Conservation (phyloP, 257 asterid genomes). For the Cinchona pubescens region DNA sequence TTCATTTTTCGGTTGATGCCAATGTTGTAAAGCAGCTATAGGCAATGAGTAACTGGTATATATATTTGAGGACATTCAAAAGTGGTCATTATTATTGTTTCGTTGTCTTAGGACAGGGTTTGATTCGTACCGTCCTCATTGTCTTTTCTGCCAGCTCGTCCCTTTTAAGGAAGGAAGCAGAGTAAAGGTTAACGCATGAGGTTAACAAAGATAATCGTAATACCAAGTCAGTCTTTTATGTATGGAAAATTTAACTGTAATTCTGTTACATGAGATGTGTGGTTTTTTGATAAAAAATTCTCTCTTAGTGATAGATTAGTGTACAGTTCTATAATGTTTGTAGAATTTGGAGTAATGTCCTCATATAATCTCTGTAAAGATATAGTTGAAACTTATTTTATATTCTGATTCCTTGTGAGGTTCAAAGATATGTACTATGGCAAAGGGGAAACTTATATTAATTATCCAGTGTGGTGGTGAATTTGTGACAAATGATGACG, state of each 20-base stretch:
- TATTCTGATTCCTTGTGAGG: constrained; percentile 24
- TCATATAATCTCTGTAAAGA: background rate
- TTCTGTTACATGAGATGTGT: background rate
- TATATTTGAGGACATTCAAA: background rate
- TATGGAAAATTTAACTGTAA: too few species aligned
- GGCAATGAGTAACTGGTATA: background rate
- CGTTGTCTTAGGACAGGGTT: background rate
- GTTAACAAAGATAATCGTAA: too few species aligned
- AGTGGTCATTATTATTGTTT: background rate
- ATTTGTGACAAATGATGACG: constrained; percentile 61
- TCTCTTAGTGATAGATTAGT: background rate
- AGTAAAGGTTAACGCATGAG: background rate
- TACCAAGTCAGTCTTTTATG: too few species aligned
- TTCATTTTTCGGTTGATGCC: background rate
- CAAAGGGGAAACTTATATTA: constrained; percentile 79
- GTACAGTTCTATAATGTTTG: background rate
- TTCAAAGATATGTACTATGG: constrained; percentile 63
- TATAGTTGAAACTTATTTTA: constrained; percentile 4
- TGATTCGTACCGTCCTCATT: background rate
- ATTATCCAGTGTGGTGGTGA: constrained; percentile 88
- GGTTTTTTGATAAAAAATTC: background rate
- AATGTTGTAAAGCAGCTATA: background rate
- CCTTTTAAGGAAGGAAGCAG: background rate
- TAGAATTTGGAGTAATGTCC: background rate
- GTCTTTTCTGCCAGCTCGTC: background rate